These are phyloP conservation scores for Talaromyces adpressus DNA, from an alignment of 495 filamentous ascomycete genomes.

Conservation along the genomic window DNA sequence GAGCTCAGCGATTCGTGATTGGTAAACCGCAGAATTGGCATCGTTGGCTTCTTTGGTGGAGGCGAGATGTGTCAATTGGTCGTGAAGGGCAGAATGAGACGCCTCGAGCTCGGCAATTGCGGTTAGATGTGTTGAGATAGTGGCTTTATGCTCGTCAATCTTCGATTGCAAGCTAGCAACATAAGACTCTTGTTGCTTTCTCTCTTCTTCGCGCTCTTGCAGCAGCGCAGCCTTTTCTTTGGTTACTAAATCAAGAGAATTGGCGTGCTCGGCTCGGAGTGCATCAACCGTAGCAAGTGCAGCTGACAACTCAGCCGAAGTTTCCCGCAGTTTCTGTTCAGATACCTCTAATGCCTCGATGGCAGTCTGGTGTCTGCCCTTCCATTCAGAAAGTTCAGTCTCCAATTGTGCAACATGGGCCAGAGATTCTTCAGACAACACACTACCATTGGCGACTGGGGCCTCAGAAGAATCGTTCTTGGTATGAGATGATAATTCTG, in stretches of 20 bases:
- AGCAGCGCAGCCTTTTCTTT: conserved; percentile 39
- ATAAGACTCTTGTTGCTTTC: conserved; percentile 54
- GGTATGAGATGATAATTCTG: conserved; percentile 19
- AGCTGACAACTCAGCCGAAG: conserved; percentile 63
- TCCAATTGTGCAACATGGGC: conserved; percentile 67
- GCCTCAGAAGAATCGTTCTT: conserved; percentile 45
- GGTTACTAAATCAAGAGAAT: conserved; percentile 18
- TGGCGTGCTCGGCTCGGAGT: conserved; percentile 36
- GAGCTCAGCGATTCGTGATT: conserved; percentile 40
- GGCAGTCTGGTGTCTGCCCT: conserved; percentile 63
- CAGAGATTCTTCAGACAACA: conserved; percentile 36
- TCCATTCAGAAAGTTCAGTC: conserved; percentile 66
- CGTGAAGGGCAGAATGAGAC: conserved; percentile 50
- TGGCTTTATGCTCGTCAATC: conserved; percentile 71
- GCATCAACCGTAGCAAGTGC: conserved; percentile 38
- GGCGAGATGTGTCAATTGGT: conserved; percentile 43
- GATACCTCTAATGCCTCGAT: conserved; percentile 65
- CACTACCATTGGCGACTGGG: conserved; percentile 21
- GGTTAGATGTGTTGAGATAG: conserved; percentile 53
- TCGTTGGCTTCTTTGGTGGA: conserved; percentile 21
- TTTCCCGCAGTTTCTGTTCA: conserved; percentile 64
- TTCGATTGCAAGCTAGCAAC: conserved; percentile 62
- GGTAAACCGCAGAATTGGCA: conserved; percentile 41
- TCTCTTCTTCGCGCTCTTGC: conserved; percentile 45
- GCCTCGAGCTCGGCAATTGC: conserved; percentile 62